A percentile compares a stretch with the other conserved stretches of the same genome.
phyloP scores from a whole-genome alignment of 2,329 filamentous ascomycete species.

The Aspergillus intermedius region DNA sequence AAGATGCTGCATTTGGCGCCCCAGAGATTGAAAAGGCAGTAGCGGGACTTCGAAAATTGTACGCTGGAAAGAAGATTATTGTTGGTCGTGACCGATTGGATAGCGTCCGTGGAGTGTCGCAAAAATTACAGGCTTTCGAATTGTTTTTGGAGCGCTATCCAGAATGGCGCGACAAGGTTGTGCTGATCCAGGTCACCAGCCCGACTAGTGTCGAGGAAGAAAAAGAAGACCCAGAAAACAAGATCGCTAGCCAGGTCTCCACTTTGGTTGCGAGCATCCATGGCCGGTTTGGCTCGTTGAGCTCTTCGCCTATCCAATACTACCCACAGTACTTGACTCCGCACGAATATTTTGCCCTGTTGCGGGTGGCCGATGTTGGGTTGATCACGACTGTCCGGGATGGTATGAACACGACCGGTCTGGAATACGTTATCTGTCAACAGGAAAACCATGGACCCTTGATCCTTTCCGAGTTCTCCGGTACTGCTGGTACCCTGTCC shows the following conservation, averaged over 20 bases:
- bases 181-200: slow-evolving; percentile 91
- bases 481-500: slow-evolving; percentile 76
- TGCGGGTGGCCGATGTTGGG: slow-evolving; percentile 82
- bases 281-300: slow-evolving; percentile 77
- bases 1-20: slow-evolving; percentile 65
- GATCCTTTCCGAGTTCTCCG: slow-evolving; percentile 94
- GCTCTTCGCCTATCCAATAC: slow-evolving; percentile 86
- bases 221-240: slow-evolving; percentile 68
- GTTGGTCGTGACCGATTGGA: slow-evolving; percentile 92
- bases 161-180: slow-evolving; percentile 85
- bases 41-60: slow-evolving; percentile 65
- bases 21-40: slow-evolving; percentile 66
- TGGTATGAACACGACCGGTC: slow-evolving; percentile 94
- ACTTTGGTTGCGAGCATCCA: slow-evolving; percentile 90
- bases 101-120: slow-evolving; percentile 85
- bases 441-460: slow-evolving; percentile 78
- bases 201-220: slow-evolving; percentile 75
- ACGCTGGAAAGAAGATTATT: slow-evolving; percentile 88
- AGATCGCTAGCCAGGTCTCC: slow-evolving; percentile 80
- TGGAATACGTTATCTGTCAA: slow-evolving; percentile 92
- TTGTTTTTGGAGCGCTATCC: slow-evolving; percentile 84
- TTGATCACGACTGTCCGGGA: slow-evolving; percentile 93
- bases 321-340: slow-evolving; percentile 87
- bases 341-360: slow-evolving; percentile 90
- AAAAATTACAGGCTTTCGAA: slow-evolving; percentile 92